Conservation (phyloP, 202 grass and related monocot genomes). For the Cymbopogon flexuosus region DNA sequence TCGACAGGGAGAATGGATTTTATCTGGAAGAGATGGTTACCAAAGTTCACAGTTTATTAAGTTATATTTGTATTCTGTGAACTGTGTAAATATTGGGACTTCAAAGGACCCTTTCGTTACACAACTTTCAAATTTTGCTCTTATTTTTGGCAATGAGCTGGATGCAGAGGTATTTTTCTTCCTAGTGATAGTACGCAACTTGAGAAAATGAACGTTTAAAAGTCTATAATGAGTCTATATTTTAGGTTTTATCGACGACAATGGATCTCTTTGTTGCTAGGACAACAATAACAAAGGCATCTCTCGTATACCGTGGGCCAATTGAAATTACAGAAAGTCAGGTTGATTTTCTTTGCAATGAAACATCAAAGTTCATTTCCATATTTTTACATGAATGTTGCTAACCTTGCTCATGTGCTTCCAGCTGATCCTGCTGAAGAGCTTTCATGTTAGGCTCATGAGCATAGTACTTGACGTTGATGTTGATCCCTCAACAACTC, state of each 20-base stretch:
- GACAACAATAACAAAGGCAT: slow-evolving; percentile 99
- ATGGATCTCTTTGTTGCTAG: slow-evolving; percentile 99
- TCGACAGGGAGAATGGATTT: no score
- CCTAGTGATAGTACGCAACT: no score
- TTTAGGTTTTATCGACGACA: slow-evolving; percentile 96
- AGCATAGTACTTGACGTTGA: slow-evolving; percentile 96
- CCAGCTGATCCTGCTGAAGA: slow-evolving; percentile 85
- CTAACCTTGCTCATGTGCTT: slow-evolving; percentile 45
- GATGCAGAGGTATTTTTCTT: no score
- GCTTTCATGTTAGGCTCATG: slow-evolving; percentile 99
- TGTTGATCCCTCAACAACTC: slow-evolving; percentile 93
- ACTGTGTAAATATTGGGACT: no score
- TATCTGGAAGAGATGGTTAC: no score
- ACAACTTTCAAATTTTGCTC: no score
- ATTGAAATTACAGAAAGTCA: slow-evolving; percentile 84
- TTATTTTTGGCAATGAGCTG: no score
- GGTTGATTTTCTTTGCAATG: slow-evolving; percentile 40
- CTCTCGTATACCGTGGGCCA: slow-evolving; percentile 87
- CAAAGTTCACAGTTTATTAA: no score
- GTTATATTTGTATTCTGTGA: no score
- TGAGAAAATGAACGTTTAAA: no score
- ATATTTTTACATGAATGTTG: slow-evolving; percentile 20
- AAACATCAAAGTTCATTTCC: slow-evolving; percentile 1
- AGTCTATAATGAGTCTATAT: background rate
- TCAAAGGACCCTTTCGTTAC: no score